Base-by-base conservation (phyloP, 495 filamentous ascomycete species). In the Aspergillus conjunctus region DNA sequence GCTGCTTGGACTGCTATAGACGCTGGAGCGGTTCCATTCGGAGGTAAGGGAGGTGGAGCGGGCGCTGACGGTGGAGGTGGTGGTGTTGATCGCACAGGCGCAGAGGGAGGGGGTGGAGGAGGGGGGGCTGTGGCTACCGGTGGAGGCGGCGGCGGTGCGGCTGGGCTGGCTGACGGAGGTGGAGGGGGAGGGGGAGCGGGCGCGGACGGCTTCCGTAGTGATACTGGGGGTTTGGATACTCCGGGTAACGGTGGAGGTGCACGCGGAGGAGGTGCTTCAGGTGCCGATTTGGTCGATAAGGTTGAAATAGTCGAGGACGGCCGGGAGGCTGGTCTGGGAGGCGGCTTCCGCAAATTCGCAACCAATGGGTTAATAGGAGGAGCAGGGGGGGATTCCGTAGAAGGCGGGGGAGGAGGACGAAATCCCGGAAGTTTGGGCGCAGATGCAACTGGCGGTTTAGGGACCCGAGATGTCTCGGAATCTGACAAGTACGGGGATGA, bases 401-500 rank as follows among this genome's bases (percentile, higher is more conserved):
- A 87, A 49, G 74, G 76, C 18, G 81, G 82, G 54, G 77, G 73
- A 64, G 85, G 74, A 37, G 78, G 72, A 61, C 83, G 68, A 34
- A 76, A 77, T 33, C 76, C 76, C 39, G 85, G 92, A 51, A 84
- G 87, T 66, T 77, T 86, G 21, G 88, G 88, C 48, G 86, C 86
- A 48, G 83, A 76, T 56, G 80, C 78, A 48, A 71, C 67, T n/a
- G 88, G 88, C 37, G 80, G 80, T 67, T 80, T 88, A 1, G 86
- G 85, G 20, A 77, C 81, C 46, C 68, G 66, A 48, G 83, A 81
- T n/a, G 80, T 80, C 63, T 95, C 91, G 12, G 89, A 85, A 63
- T 95, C 91, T 34, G 91, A 91, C 22, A 88, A 77, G 66, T 96
- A 94, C 54, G 90, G 82, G 21, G 91, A 60, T 0, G 58, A 85